These are phyloP conservation scores for Syncephalastrum sp. DNA, from an alignment of 371 early-diverging fungal species.

Conservation along the genomic window DNA sequence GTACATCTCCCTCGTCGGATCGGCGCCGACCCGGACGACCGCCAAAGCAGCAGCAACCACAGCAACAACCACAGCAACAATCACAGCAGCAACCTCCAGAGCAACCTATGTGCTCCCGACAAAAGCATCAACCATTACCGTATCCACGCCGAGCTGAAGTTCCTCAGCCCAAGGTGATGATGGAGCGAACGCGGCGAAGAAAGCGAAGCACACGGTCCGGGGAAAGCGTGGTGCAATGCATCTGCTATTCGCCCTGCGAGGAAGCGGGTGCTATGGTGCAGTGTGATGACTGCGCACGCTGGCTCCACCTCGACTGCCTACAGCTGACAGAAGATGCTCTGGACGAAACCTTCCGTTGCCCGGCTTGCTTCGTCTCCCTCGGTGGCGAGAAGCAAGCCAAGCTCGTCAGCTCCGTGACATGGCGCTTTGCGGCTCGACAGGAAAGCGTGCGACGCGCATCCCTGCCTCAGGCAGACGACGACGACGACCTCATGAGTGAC, in stretches of 20 bases:
- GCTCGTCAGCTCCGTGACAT: conserved; percentile 26
- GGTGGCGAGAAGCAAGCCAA: conserved; percentile 8
- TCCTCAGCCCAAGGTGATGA: background rate
- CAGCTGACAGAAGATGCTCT: conserved; percentile 41
- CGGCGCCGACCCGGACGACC: conserved; percentile 14
- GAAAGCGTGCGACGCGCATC: conserved; percentile 30
- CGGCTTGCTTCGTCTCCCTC: conserved; percentile 31
- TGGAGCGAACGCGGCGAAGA: conserved; percentile 9
- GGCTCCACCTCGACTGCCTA: conserved; percentile 60
- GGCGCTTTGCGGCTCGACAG: conserved; percentile 40
- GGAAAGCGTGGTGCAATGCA: conserved; percentile 37
- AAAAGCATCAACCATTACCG: background rate
- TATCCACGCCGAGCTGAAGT: background rate
- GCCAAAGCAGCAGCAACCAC: background rate
- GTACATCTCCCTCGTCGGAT: conserved; percentile 10
- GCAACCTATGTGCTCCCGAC: background rate
- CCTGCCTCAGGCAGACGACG: conserved; percentile 15
- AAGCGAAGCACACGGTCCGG: conserved; percentile 11
- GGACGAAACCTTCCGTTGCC: conserved; percentile 52
- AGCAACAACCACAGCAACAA: background rate
- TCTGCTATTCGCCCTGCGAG: conserved; percentile 51
- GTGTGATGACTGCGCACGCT: conserved; percentile 54
- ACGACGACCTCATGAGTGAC: conserved; percentile 18
- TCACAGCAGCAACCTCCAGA: background rate
- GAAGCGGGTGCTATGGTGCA: conserved; percentile 57